phyloP scores from a whole-genome alignment of 129 eudicot genomes.

The Artemisia annua region DNA sequence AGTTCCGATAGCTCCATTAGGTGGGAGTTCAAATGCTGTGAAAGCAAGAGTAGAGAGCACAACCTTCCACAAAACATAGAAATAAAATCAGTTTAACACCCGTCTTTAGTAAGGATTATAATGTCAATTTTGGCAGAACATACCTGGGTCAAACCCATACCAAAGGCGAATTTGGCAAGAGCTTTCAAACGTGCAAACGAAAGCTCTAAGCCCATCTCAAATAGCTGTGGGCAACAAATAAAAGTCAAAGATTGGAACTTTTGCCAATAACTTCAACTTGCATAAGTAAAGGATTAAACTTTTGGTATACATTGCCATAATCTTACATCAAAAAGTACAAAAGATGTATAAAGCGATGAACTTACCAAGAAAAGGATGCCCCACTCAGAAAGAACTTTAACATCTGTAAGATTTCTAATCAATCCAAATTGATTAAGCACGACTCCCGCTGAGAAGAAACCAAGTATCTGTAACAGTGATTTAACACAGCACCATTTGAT shows the following conservation, averaged over 20 bases:
- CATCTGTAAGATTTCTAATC: conserved; percentile 92
- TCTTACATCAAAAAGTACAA: neutral
- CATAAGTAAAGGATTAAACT: neutral
- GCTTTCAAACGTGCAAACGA: conserved; percentile 91
- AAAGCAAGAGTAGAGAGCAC: conserved; percentile 88
- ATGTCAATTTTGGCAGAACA: neutral
- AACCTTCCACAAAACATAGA: conserved; percentile 56
- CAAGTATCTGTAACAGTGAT: conserved; percentile 77
- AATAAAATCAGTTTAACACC: conserved; percentile 17
- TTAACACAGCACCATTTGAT: neutral
- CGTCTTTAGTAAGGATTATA: neutral
- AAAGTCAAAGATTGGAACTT: conserved; percentile 15
- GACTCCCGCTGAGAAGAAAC: conserved; percentile 96
- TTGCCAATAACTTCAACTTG: neutral
- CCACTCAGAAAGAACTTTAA: conserved; percentile 96
- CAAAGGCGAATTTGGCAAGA: conserved; percentile 96
- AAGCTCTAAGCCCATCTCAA: conserved; percentile 99
- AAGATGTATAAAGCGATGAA: conserved; percentile 9
- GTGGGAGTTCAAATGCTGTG: conserved; percentile 99
- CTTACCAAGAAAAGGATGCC: conserved; percentile 96
- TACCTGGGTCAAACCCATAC: conserved; percentile 96
- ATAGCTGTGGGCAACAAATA: conserved; percentile 58
- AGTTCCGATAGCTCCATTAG: conserved; percentile 93
- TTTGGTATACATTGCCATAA: neutral
- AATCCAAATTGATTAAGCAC: conserved; percentile 94